Conservation (phyloP, 305 asterid genomes). For the Rubia balearica region DNA sequence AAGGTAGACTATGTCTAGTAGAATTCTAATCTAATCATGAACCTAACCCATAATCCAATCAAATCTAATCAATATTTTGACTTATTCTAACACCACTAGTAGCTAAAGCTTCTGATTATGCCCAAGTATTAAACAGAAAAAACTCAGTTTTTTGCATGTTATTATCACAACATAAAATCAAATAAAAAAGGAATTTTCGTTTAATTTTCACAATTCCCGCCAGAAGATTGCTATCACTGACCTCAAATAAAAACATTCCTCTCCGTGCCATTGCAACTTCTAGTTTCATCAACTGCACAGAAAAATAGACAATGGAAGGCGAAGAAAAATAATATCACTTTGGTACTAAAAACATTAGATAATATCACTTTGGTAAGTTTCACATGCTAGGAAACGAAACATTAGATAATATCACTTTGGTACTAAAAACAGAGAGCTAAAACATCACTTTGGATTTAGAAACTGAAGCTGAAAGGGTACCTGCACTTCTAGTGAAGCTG, state of each 20-base stretch:
- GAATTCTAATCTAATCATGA: no score
- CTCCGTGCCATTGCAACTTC: slow-evolving; percentile 36
- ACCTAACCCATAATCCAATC: no score
- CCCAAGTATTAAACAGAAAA: neutral
- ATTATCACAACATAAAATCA: neutral
- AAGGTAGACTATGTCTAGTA: no score
- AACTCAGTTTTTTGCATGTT: neutral
- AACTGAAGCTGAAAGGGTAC: slow-evolving; percentile 26
- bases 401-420: no score
- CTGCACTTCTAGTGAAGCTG: slow-evolving; percentile 90
- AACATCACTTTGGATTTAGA: no score
- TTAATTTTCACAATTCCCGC: neutral
- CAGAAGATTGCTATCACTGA: slow-evolving; percentile 12
- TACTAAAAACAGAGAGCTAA: no score
- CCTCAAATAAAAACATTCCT: slow-evolving; percentile 25
- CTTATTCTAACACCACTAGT: no score
- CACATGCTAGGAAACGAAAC: neutral
- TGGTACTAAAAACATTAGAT: no score
- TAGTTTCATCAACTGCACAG: slow-evolving; percentile 69
- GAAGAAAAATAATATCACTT: slow-evolving; percentile 3
- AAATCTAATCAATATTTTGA: no score
- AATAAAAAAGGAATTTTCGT: neutral
- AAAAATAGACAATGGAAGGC: slow-evolving; percentile 7
- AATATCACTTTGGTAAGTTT: no score
- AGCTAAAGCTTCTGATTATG: no score